Conservation (phyloP, 2,329 filamentous ascomycete species). For the Colletotrichum zoysiae region DNA sequence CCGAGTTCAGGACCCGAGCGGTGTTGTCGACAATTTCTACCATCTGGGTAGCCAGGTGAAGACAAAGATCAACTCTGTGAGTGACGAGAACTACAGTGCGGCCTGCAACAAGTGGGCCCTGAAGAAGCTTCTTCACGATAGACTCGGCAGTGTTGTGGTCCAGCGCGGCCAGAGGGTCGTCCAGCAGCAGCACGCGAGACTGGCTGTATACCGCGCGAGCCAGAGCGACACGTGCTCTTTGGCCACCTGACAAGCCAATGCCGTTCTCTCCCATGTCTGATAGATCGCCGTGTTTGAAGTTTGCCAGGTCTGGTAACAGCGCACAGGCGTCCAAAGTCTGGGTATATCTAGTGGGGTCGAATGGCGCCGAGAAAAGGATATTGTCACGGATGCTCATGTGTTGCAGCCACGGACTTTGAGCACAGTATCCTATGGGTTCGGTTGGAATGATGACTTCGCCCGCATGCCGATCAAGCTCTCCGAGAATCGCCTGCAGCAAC, state of each 20-base stretch:
- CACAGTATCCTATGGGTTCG: constrained; percentile 66
- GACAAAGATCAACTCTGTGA: constrained; percentile 82
- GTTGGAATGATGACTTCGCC: constrained; percentile 61
- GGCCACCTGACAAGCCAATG: constrained; percentile 72
- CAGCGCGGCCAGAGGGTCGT: constrained; percentile 73
- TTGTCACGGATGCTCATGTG: constrained; percentile 75
- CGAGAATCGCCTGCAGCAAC: constrained; percentile 69
- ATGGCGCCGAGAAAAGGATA: constrained; percentile 71
- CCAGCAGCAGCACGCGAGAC: constrained; percentile 68
- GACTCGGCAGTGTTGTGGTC: constrained; percentile 72
- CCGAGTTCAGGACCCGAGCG: constrained; percentile 62
- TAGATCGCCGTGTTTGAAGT: constrained; percentile 68
- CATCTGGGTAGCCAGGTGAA: constrained; percentile 78
- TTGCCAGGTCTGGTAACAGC: constrained; percentile 66
- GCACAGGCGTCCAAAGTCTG: constrained; percentile 72
- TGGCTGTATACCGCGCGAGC: constrained; percentile 72
- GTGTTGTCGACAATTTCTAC: constrained; percentile 75
- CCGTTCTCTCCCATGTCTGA: constrained; percentile 73
- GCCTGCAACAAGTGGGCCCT: constrained; percentile 69
- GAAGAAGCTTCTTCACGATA: constrained; percentile 72
- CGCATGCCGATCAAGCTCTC: constrained; percentile 75
- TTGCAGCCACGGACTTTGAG: constrained; percentile 75
- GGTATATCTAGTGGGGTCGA: constrained; percentile 68
- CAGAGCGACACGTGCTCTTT: constrained; percentile 73
- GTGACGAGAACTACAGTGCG: constrained; percentile 85